Evolutionary conservation across 495 filamentous ascomycete genomes (phyloP), one percentile per base, ranked within the genome.

Genomic region (Penicillium desertorum): DNA sequence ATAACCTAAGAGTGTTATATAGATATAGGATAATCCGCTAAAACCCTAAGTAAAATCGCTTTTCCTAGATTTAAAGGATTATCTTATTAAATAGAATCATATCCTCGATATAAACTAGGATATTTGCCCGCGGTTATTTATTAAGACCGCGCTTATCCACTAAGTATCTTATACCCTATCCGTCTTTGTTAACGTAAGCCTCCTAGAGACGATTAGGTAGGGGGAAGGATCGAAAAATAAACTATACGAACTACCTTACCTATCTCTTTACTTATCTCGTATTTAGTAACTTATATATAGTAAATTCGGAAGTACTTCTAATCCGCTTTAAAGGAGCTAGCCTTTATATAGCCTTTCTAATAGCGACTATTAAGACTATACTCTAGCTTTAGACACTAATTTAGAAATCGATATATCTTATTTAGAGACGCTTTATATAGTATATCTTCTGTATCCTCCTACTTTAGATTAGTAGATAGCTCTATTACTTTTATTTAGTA

Each of bases 391-490:
- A 65, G 54, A 29, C 23, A 62, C 42, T 19, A 65, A 41, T 65
- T 65, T 4, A 65, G 57, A 54, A 65, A 65, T 45, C 53, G 48
- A 60, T 57, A 22, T 2, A 65, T 54, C 2, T 61, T 9, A 55
- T 54, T 61, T 19, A 30, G 57, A 9, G 49, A 57, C 29, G 45
- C 53, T 39, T 58, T 5, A 51, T 41, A 32, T 4, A 62, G 37
- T 37, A 45, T 45, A 36, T 58, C 51, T 6, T 49, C 51, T 1
- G 39, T 2, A 49, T 55, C 22, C 4, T 12, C 34, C 60, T 22
- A 62, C 20, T 62, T 58, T 2, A 9, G 51, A 47, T 36, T 8
- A 16, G 45, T 36, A 36, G 41, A 46, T 17, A 39, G 25, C 22
- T 55, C 23, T 12, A 19, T 51, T 8, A 30, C 49, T 49, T 62